Percentiles rank a stretch among this genome's conserved stretches.
These are phyloP conservation scores for Xylaria intraflava DNA, from an alignment of 495 filamentous ascomycete species.

Conservation along the genomic window DNA sequence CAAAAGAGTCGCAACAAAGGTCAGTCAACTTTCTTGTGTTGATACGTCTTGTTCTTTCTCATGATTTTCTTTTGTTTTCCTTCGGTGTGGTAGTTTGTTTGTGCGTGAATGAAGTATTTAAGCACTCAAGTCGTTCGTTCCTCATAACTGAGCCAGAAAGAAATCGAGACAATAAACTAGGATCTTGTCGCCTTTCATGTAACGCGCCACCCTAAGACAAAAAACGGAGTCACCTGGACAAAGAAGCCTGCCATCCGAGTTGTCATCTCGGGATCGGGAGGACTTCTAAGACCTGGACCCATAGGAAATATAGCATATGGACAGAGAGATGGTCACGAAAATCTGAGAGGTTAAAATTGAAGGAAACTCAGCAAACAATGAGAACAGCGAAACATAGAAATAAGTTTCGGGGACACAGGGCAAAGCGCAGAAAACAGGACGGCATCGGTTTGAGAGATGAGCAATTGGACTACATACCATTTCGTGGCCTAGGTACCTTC, in stretches of 20 bases:
- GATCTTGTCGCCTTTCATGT: slow-evolving; percentile 24
- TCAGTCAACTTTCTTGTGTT: slow-evolving; percentile 11
- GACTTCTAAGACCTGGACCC: neutral
- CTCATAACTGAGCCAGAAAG: slow-evolving; percentile 1
- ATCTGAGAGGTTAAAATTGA: neutral
- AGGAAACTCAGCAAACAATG: slow-evolving; percentile 8
- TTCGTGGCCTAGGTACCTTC: slow-evolving; percentile 89
- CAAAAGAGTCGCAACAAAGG: slow-evolving; percentile 11
- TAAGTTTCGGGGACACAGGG: slow-evolving; percentile 16
- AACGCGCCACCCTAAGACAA: slow-evolving; percentile 7
- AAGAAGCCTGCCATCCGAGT: slow-evolving; percentile 11
- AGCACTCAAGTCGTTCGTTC: slow-evolving; percentile 5
- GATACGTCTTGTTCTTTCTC: neutral
- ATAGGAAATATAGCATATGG: neutral
- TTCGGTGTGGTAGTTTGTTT: slow-evolving; percentile 3
- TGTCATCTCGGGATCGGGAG: slow-evolving; percentile 4
- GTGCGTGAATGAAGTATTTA: slow-evolving; percentile 5
- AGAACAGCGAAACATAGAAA: neutral
- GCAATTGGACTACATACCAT: slow-evolving; percentile 60
- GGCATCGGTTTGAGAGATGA: slow-evolving; percentile 7
- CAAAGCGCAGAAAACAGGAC: slow-evolving; percentile 10
- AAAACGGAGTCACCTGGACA: slow-evolving; percentile 11
- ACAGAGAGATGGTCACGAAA: neutral
- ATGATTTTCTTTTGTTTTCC: slow-evolving; percentile 1
- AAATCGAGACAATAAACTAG: slow-evolving; percentile 19